Conservation (phyloP, 176 grass and related monocot genomes). For the Pontederia paniculata region DNA sequence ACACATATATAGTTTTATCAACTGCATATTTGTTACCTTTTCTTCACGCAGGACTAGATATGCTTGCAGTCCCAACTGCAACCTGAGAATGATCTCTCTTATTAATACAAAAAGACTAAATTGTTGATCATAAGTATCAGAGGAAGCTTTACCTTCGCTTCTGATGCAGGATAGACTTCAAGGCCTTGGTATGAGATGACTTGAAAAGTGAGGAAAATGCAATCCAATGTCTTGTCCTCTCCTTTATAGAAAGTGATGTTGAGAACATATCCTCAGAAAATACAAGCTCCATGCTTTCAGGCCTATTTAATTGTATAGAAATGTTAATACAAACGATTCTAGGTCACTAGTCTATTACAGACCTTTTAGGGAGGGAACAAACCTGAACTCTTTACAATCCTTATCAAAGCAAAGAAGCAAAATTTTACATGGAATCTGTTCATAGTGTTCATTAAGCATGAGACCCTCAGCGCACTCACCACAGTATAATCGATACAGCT, state of each 20-base stretch:
- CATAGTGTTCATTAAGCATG: slow-evolving; percentile 45
- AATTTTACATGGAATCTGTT: slow-evolving; percentile 82
- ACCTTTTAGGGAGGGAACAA: slow-evolving; percentile 14
- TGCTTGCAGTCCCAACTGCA: slow-evolving; percentile 71
- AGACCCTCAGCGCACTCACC: slow-evolving; percentile 62
- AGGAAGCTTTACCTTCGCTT: slow-evolving; percentile 63
- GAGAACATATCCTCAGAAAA: slow-evolving; percentile 81
- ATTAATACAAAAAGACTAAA: background rate
- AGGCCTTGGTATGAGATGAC: slow-evolving; percentile 56
- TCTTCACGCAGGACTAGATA: slow-evolving; percentile 62
- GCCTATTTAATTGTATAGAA: slow-evolving; percentile 32
- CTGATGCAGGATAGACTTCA: slow-evolving; percentile 58
- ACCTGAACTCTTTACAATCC: slow-evolving; percentile 71
- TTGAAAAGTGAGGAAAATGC: slow-evolving; percentile 76
- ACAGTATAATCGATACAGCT: slow-evolving; percentile 74
- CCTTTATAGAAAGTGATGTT: slow-evolving; percentile 64
- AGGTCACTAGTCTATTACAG: background rate
- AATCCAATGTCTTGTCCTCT: slow-evolving; percentile 79
- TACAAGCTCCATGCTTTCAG: slow-evolving; percentile 61
- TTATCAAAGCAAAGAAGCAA: slow-evolving; percentile 66
- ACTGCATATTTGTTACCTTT: slow-evolving; percentile 33
- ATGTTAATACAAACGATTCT: slow-evolving; percentile 10
- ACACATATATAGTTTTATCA: background rate
- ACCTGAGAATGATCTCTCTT: slow-evolving; percentile 35
- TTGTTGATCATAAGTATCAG: background rate